Evolutionary conservation across 2,329 filamentous ascomycete species (phyloP), one percentile per base, ranked within the genome.

Genomic region (Myriosclerotinia curreyana): DNA sequence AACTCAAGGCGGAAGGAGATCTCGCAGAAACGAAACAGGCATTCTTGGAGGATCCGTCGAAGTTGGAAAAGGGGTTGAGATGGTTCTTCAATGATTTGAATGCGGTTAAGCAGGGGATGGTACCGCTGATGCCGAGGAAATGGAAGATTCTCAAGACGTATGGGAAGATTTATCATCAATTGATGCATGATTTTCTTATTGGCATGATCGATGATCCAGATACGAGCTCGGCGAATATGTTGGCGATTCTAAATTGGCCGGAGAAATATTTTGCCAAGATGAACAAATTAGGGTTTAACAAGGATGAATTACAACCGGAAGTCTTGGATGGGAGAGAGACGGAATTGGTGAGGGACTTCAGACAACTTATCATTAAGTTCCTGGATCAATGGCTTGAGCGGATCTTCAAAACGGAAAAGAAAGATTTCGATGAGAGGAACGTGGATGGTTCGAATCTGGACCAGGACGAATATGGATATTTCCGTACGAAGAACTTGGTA

Each of bases 71-170:
- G 80, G 87, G 85, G 69, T 86, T 96, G 77, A 90, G 90, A 73
- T 99, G 95, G 95, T 99, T 87, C 77, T 99, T 98, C 80, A 97
- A 98, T 78, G 94, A 99, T 75, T 83, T 99, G 46, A 96, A 96
- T 76, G 92, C 92, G 4, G 94, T 97, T 74, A 92, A 94, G 76
- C 83, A 96, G 67, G 94, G 95, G 73, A 96, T 99, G 91, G 86
- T 90, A 66, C 85, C 86, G 36, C 82, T 99, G 61, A 93, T 97
- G 86, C 95, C 96, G 11, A 94, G 91, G 78, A 96, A 95, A 76
- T 99, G 95, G 95, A 93, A 89, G 74, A 96, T 99, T 55, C 90
- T 93, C 78, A 88, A 90, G 75, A 95, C 90, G 0, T 99, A 96
- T 76, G 89, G 87, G 66, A 85, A 90, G 72, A 93, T 96, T 67